These are phyloP conservation scores for Talaromyces stipitatus DNA, from an alignment of 495 filamentous ascomycete genomes.

Conservation along the genomic window DNA sequence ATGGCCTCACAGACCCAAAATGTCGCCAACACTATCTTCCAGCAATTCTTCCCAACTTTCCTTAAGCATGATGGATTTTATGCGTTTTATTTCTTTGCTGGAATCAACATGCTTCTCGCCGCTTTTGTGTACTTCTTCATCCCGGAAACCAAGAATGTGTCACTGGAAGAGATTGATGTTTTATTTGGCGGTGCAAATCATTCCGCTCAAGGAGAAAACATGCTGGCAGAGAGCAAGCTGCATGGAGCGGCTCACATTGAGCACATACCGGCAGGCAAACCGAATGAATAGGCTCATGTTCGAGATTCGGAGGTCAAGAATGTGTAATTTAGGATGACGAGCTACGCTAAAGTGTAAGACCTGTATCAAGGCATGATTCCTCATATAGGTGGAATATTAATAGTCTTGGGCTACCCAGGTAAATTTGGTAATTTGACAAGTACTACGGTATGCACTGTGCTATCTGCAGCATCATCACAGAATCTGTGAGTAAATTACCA, in stretches of 20 bases:
- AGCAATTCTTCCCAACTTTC: constrained; percentile 63
- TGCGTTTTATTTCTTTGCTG: constrained; percentile 44
- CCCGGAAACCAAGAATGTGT: constrained; percentile 64
- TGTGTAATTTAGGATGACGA: no score
- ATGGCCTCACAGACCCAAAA: constrained; percentile 62
- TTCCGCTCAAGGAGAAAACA: constrained; percentile 42
- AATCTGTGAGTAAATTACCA: no score
- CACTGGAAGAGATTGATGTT: constrained; percentile 58
- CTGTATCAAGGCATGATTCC: no score
- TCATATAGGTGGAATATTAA: no score
- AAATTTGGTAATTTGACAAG: no score
- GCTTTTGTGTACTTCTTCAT: constrained; percentile 70
- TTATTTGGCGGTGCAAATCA: constrained; percentile 54
- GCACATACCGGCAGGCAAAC: background rate
- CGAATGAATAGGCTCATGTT: background rate
- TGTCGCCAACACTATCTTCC: constrained; percentile 55
- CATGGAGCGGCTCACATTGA: background rate
- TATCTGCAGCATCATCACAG: no score
- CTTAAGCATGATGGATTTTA: constrained; percentile 48
- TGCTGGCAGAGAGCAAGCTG: constrained; percentile 10
- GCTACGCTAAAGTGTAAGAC: no score
- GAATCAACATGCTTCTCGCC: constrained; percentile 51
- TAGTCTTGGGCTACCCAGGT: no score
- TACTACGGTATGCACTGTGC: no score
- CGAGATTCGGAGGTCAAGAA: background rate